Conservation (phyloP, 164 flowering plant genomes). For the Amborella trichopoda region DNA sequence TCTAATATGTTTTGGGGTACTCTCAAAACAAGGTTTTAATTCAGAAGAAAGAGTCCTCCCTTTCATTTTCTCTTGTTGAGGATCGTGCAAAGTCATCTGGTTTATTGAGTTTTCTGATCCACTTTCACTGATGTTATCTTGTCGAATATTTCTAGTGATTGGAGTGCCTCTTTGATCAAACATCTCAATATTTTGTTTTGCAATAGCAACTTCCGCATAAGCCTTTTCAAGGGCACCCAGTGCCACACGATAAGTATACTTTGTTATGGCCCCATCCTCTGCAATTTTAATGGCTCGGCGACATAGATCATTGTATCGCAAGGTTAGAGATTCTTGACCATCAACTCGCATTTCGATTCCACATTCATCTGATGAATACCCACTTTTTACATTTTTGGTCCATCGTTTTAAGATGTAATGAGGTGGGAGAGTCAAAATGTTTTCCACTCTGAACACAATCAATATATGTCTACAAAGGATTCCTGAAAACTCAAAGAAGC, state of each 20-base stretch:
- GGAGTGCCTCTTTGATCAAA: too few relatives aligned
- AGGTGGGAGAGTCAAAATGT: conserved; percentile 6
- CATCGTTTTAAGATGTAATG: conserved; percentile 12
- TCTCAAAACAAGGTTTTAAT: too few relatives aligned
- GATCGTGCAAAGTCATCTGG: too few relatives aligned
- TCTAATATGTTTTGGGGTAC: too few relatives aligned
- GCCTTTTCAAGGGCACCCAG: conserved; percentile 2
- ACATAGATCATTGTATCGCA: conserved; percentile 8
- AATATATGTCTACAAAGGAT: conserved; percentile 7
- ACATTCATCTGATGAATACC: not conserved
- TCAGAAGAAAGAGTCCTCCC: too few relatives aligned
- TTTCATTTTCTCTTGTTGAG: too few relatives aligned
- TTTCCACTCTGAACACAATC: conserved; percentile 5
- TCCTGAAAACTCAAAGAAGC: conserved; percentile 9
- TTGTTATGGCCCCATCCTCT: conserved; percentile 6
- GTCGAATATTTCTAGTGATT: too few relatives aligned
- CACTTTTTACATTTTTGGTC: conserved; percentile 11
- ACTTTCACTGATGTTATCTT: too few relatives aligned
- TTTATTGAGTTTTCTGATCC: too few relatives aligned
- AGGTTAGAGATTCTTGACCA: conserved; percentile 1
- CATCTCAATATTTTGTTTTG: too few relatives aligned
- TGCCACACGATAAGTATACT: conserved; percentile 3
- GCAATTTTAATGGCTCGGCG: conserved; percentile 4
- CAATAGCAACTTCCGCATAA: not conserved
- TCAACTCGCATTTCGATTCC: conserved; percentile 1